Percentiles rank a stretch among this genome's conserved stretches.
Conservation (phyloP, 83 land plant species). For the Picea abies region DNA sequence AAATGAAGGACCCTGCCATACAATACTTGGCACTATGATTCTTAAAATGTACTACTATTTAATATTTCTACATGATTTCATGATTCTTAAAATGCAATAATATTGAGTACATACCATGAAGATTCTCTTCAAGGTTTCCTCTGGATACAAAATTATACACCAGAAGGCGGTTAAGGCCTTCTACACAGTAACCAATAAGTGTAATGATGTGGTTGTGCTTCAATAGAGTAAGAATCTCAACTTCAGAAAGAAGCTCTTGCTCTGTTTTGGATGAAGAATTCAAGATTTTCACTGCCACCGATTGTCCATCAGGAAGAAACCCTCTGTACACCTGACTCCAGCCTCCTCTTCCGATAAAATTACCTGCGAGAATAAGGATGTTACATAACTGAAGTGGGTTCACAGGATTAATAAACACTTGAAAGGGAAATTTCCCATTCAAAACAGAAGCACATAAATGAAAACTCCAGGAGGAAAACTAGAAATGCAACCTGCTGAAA, state of each 20-base stretch:
- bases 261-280: slow-evolving; percentile 51
- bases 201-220: slow-evolving; percentile 50
- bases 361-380: slow-evolving; percentile 36
- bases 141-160: slow-evolving; percentile 78
- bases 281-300: slow-evolving; percentile 54
- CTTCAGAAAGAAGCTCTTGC: slow-evolving; percentile 48
- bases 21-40: background rate
- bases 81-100: slow-evolving; percentile 25
- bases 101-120: slow-evolving; percentile 58
- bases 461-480: background rate
- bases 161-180: slow-evolving; percentile 34
- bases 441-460: background rate
- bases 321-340: slow-evolving; percentile 53
- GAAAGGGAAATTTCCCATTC: background rate
- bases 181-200: slow-evolving; percentile 57
- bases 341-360: slow-evolving; percentile 83
- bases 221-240: slow-evolving; percentile 46
- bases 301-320: slow-evolving; percentile 33
- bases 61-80: background rate
- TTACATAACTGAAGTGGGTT: background rate
- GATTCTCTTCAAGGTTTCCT: slow-evolving; percentile 87
- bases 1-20: too few species aligned
- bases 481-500: slow-evolving; percentile 54
- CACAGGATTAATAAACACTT: background rate
- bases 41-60: background rate